These are phyloP conservation scores for Geosiphon pyriformis DNA, from an alignment of 192 early-diverging fungal genomes.

Conservation along the genomic window DNA sequence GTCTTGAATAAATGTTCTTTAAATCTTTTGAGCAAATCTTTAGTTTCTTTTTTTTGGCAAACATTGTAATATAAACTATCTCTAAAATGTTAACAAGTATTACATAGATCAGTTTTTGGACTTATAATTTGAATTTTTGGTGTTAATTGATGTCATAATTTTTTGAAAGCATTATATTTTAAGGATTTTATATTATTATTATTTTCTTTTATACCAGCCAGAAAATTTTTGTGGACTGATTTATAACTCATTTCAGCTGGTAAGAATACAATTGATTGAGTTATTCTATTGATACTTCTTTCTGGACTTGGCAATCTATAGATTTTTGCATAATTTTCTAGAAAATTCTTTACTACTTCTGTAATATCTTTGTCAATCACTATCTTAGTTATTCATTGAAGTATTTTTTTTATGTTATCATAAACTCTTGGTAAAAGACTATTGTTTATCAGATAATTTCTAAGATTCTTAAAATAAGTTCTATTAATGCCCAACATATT, in stretches of 20 bases:
- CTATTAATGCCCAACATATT: not conserved
- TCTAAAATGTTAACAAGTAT: slow-evolving; percentile 17
- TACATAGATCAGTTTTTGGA: slow-evolving; percentile 12
- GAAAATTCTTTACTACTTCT: slow-evolving; percentile 7
- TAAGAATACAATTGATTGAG: slow-evolving; percentile 21
- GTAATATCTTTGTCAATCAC: slow-evolving; percentile 2
- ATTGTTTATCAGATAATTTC: slow-evolving; percentile 8
- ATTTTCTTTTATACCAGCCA: slow-evolving; percentile 17
- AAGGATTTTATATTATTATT: slow-evolving; percentile 8
- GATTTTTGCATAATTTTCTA: slow-evolving; percentile 17
- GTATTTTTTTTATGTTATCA: slow-evolving; percentile 5
- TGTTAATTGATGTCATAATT: slow-evolving; percentile 16
- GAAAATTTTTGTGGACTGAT: slow-evolving; percentile 8
- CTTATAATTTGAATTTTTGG: slow-evolving; percentile 17
- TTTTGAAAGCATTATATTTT: slow-evolving; percentile 21
- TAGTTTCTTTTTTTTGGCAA: slow-evolving; percentile 12
- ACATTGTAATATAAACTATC: slow-evolving; percentile 17
- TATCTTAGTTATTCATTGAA: slow-evolving; percentile 1
- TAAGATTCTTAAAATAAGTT: slow-evolving; percentile 10
- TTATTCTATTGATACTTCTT: slow-evolving; percentile 23
- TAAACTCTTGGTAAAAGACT: not conserved
- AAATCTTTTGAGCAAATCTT: slow-evolving; percentile 20
- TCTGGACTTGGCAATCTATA: slow-evolving; percentile 8
- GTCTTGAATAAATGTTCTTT: slow-evolving; percentile 16
- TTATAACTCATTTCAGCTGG: slow-evolving; percentile 16